Base-by-base conservation (phyloP, 176 grass and related monocot genomes). In the Cenchrus fungigraminus region DNA sequence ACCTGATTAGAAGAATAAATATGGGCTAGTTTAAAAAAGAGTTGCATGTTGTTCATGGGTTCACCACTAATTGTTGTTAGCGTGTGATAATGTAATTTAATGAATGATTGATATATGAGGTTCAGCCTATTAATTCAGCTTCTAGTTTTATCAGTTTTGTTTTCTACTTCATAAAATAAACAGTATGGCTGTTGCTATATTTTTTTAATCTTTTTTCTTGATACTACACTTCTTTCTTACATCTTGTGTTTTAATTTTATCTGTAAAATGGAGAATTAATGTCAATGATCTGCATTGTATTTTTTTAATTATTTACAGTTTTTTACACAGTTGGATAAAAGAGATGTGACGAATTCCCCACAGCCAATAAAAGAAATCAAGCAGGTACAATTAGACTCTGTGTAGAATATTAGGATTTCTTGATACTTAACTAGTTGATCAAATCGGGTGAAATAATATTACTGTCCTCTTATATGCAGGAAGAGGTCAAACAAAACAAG, bases 291-390 rank as follows among this genome's bases (percentile, higher is more conserved):
- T 71, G 17, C 42, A 34, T 71, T 87, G 57, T 79, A 64, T 45
- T 47, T 22, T 72, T 77, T 77, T 46, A 75, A 57, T 15, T 4
- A 55, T 68, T 4, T 68, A 19, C 65, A n/a, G 25, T 62, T 86
- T 85, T 74, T 10, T 72, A 42, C 65, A 61, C 85, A 95, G 93
- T 76, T 92, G 75, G 93, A 95, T 83, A 77, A 86, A 90, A 72
- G 76, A 80, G 80, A 92, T 81, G 73, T 61, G 51, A 55, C 46
- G 6, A 67, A 61, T 83, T 77, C 76, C 34, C 73, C 74, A 3
- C 79, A 73, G n/a, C 54, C 87, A 82, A 55, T 77, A 59, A 88
- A 92, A 77, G 87, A 92, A 57, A 79, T 70, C 72, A 85, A 79
- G 58, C 79, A 92, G 87, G 90, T 95, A 84, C 70, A 19, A 55